Base-by-base conservation (phyloP, 257 asterid genomes). In the Euphrasia confusa region DNA sequence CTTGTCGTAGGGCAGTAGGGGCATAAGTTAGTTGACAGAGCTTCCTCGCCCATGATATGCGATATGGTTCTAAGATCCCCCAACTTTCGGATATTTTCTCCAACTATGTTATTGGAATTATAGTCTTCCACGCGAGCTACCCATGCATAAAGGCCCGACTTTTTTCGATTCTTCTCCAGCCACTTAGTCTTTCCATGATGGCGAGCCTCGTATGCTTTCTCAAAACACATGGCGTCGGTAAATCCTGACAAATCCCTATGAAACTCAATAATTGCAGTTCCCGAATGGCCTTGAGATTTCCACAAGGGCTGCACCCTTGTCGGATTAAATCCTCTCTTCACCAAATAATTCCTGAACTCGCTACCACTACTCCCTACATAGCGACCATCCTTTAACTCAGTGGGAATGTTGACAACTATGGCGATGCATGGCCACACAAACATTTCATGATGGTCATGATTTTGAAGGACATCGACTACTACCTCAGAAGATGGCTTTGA, bases 381-480 rank as follows among this genome's bases (percentile, higher is more conserved):
- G n/a, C 71, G 86, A 6, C 90, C 93, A 8, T 83, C 88, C 72
- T 72, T 75, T 37, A 74, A 72, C 64, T 71, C 75, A 15, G 78
- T 75, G 4, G 81, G 84, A 61, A 83, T 73, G 64, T 89, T 83
- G 58, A 79, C 93, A 26, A 82, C 77, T 49, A 82, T 74, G 12
- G 87, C 95, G 60, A 79, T 72, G 85, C 93, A 89, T 2, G 96
- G 96, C 87, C 93, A 82, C 21, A 82, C 93, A 71, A 85, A 84
- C 81, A 82, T 72, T 75, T 86, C 93, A 26, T 49, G 7, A 4
- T 39, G 39, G 26, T 71, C 70, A 27, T 48, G 57, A 10, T 21
- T 4, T 30, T 52, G 30, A 39, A 71, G 37, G 27, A 10, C 24
- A 32, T 71, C 57, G 2, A 1, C 15, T 14, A 10, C 52, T 37